phyloP scores from a whole-genome alignment of 768 basidiomycete genomes.

The Cytidiella melzeri region DNA sequence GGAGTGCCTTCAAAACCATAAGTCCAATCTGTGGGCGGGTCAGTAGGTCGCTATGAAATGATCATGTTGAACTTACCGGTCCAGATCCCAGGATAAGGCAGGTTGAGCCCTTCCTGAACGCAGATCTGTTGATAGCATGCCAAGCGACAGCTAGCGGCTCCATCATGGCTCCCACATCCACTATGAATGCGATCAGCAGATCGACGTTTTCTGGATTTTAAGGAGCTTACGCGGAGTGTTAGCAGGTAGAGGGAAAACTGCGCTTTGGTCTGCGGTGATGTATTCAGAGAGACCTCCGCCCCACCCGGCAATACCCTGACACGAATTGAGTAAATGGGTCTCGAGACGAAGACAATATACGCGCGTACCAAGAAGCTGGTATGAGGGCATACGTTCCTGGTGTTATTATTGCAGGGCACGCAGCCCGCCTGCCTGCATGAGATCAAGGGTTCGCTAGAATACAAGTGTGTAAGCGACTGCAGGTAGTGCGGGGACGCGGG shows the following conservation, averaged over 20 bases:
- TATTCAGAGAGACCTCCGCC: slow-evolving; percentile 43
- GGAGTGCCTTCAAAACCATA: slow-evolving; percentile 13
- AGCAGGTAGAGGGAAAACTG: slow-evolving; percentile 34
- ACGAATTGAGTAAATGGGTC: background rate
- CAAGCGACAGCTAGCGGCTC: slow-evolving; percentile 44
- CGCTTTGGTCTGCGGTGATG: slow-evolving; percentile 27
- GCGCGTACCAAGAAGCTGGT: slow-evolving; percentile 32
- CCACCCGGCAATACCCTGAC: slow-evolving; percentile 32
- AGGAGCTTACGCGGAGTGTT: slow-evolving; percentile 30
- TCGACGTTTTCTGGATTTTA: background rate
- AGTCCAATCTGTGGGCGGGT: slow-evolving; percentile 16
- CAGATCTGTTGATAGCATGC: slow-evolving; percentile 37
- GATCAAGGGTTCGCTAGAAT: slow-evolving; percentile 36
- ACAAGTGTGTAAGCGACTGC: background rate
- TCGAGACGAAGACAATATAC: background rate
- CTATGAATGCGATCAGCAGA: slow-evolving; percentile 17
- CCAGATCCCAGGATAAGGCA: slow-evolving; percentile 40
- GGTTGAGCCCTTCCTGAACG: slow-evolving; percentile 31
- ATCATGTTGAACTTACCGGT: slow-evolving; percentile 27
- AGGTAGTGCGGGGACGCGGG: background rate
- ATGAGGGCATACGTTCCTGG: slow-evolving; percentile 29
- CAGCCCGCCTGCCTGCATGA: slow-evolving; percentile 34
- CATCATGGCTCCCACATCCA: slow-evolving; percentile 41
- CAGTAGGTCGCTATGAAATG: background rate
- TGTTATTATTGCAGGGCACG: slow-evolving; percentile 26